A percentile compares a stretch with the other conserved stretches of the same genome.
These are phyloP conservation scores for Catunica adiposa DNA, from an alignment of 2,329 filamentous ascomycete species.

Conservation along the genomic window DNA sequence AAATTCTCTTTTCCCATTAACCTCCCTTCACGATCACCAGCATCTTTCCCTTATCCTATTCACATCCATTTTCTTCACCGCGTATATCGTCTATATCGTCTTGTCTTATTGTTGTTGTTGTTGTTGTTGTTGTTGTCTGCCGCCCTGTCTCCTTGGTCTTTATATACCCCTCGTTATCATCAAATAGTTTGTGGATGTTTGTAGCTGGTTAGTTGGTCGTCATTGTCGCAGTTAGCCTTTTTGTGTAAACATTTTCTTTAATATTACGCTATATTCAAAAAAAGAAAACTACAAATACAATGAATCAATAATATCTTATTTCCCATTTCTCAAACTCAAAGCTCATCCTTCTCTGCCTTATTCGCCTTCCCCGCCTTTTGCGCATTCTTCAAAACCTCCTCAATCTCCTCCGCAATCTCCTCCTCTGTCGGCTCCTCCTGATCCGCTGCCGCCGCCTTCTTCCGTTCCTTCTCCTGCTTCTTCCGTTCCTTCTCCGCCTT, in stretches of 20 bases:
- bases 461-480: slow-evolving; percentile 20
- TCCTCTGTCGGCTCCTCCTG: slow-evolving; percentile 20
- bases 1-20: no score
- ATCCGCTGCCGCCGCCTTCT: slow-evolving; percentile 18
- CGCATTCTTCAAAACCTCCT: slow-evolving; percentile 28
- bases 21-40: no score
- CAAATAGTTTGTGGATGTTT: no score
- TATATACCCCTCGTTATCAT: slow-evolving; percentile 13
- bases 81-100: no score
- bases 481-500: slow-evolving; percentile 24
- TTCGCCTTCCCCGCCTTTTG: slow-evolving; percentile 28
- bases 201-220: neutral
- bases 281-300: neutral
- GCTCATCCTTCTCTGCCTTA: slow-evolving; percentile 20
- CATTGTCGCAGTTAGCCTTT: no score
- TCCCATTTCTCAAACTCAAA: slow-evolving; percentile 5
- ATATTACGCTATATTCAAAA: neutral
- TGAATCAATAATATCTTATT: no score
- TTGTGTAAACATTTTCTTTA: neutral
- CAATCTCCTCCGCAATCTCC: slow-evolving; percentile 17
- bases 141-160: slow-evolving; percentile 12
- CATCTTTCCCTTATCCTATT: no score
- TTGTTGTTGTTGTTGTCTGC: neutral
- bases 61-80: no score
- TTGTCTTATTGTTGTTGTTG: no score